These are phyloP conservation scores for Aspergillus intermedius DNA, from an alignment of 2,329 filamentous ascomycete species.

Conservation along the genomic window DNA sequence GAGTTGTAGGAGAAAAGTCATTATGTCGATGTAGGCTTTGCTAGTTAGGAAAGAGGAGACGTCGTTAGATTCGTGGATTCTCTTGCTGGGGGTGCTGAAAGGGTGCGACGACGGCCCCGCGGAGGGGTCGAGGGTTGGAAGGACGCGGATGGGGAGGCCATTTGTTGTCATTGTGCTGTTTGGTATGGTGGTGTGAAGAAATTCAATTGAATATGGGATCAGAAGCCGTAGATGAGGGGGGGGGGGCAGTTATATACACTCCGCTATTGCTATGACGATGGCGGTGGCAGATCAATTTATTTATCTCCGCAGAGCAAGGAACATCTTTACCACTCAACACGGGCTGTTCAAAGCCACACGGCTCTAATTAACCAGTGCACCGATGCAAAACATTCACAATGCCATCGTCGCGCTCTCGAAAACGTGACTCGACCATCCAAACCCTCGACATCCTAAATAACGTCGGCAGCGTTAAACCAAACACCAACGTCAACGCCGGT, in stretches of 20 bases:
- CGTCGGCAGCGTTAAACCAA: constrained; percentile 6
- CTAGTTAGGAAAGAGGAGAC: constrained; percentile 73
- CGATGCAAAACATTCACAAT: constrained; percentile 1
- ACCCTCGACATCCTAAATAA: constrained; percentile 17
- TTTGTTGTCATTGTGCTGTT: constrained; percentile 5
- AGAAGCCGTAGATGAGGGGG: background rate
- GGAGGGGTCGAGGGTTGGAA: constrained; percentile 42
- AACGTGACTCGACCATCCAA: constrained; percentile 10
- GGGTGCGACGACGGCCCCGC: constrained; percentile 34
- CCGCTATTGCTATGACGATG: background rate
- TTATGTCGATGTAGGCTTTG: constrained; percentile 79
- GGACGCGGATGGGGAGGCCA: constrained; percentile 27
- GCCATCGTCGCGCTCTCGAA: constrained; percentile 8
- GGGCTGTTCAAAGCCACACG: too few species aligned
- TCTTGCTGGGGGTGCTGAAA: constrained; percentile 67
- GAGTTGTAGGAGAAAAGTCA: constrained; percentile 80
- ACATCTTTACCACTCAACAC: background rate
- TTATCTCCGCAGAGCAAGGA: too few species aligned
- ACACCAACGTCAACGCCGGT: background rate
- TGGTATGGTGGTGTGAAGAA: background rate
- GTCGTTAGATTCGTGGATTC: constrained; percentile 78
- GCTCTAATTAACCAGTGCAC: too few species aligned
- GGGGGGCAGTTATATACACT: background rate
- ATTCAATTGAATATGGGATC: background rate
- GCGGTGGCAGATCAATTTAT: too few species aligned